Percentiles rank a stretch among this genome's conserved stretches.
These are phyloP conservation scores for Tilletia setariae DNA, from an alignment of 1,284 basidiomycete genomes.

Conservation along the genomic window DNA sequence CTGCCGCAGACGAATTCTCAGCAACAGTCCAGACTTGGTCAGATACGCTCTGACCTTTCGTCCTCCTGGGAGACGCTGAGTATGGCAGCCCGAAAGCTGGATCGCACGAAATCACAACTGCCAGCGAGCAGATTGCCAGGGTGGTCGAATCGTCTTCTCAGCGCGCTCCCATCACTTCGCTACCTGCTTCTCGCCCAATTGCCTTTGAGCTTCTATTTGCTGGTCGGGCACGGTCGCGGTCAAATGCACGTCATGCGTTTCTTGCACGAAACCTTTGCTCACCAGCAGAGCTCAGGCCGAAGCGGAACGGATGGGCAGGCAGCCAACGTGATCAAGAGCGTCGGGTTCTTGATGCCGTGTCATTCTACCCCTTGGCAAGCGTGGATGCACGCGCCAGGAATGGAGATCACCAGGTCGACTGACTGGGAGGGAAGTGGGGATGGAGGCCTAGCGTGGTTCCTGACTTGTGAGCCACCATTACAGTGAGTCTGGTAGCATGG, in stretches of 20 bases:
- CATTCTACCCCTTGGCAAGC: slow-evolving; percentile 96
- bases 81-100: too few species aligned
- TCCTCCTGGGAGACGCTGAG: too few species aligned
- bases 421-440: slow-evolving; percentile 16
- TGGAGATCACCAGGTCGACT: slow-evolving; percentile 10
- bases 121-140: background rate
- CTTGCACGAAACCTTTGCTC: slow-evolving; percentile 3
- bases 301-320: slow-evolving; percentile 18
- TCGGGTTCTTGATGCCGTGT: slow-evolving; percentile 91
- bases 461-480: slow-evolving; percentile 33
- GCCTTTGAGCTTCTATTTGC: slow-evolving; percentile 31
- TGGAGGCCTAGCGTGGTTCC: slow-evolving; percentile 32
- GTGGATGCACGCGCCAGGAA: slow-evolving; percentile 65
- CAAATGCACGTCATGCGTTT: slow-evolving; percentile 36
- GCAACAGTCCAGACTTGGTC: too few species aligned
- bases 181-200: slow-evolving; percentile 29
- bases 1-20: too few species aligned
- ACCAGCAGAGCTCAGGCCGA: too few species aligned
- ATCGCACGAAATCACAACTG: too few species aligned
- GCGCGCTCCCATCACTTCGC: background rate
- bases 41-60: too few species aligned
- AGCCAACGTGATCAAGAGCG: slow-evolving; percentile 59
- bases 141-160: background rate
- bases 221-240: slow-evolving; percentile 32
- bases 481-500: too few species aligned